Evolutionary conservation across 768 basidiomycete species (phyloP), one percentile per base, ranked within the genome.

Genomic region (Serpula lacrymans): DNA sequence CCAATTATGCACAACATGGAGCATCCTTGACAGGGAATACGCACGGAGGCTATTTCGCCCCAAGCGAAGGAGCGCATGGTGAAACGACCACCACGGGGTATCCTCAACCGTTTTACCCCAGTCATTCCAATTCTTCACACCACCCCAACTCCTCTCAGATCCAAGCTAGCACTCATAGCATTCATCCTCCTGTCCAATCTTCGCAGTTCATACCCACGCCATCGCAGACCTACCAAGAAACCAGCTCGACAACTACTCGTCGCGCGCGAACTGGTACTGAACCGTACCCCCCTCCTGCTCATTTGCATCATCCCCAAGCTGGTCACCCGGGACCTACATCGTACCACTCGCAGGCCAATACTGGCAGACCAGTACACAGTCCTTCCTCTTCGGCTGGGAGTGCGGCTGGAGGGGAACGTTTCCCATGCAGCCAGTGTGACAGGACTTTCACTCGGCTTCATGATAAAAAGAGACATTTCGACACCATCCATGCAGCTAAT

Each of bases 361-460:
- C 25, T 6, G 42, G n/a, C n/a, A n/a, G n/a, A n/a, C n/a, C n/a
- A n/a, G n/a, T n/a, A 14, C 39, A 11, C n/a, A n/a, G 22, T 41
- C 49, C n/a, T 47, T n/a, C 59, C 5, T 43, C 60, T 6, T 40
- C 57, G 10, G 39, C 49, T 20, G 48, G 57, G 17, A 45, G 53
- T 7, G 40, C 52, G 13, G 34, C 68, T 42, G 62, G 70, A 34
- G 74, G 72, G 35, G 84, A 87, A 54, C 77, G 84, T 27, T 85
- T 74, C 65, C 69, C 73, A 41, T 89, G 87, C 64, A 77, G 83
- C 42, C 74, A 76, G 49, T 89, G 87, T 59, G 80, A 80, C 38
- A 83, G 84, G 62, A 82, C 84, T 18, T 89, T 89, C 59, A 86
- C 84, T 24, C 77, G 87, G 47, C 73, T 82, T 43, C 85, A 88